A percentile compares a stretch with the other conserved stretches of the same genome.
Conservation (phyloP, 2,329 filamentous ascomycete species). For the Dissoconium aciculare region DNA sequence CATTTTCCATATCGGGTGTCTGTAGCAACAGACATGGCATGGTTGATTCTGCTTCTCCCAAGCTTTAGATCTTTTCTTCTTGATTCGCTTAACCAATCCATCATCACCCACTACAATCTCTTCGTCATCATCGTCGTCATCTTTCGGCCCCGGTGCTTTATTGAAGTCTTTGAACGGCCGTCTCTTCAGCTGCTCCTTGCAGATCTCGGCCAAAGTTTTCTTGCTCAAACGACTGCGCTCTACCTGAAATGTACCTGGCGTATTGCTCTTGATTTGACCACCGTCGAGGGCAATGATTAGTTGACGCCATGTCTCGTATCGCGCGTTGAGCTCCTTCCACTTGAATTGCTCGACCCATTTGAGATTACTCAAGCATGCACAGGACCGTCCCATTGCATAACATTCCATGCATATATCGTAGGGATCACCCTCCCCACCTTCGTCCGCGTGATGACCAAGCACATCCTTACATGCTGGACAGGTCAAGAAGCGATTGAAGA, state of each 20-base stretch:
- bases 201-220: slow-evolving; percentile 81
- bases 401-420: slow-evolving; percentile 98
- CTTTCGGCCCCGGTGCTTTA: slow-evolving; percentile 36
- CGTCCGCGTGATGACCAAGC: slow-evolving; percentile 40
- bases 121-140: slow-evolving; percentile 33
- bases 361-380: slow-evolving; percentile 69
- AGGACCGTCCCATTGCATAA: slow-evolving; percentile 92
- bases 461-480: slow-evolving; percentile 68
- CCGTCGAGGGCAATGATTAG: slow-evolving; percentile 62
- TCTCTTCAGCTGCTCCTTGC: slow-evolving; percentile 67
- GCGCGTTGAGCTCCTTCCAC: slow-evolving; percentile 61
- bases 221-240: slow-evolving; percentile 52
- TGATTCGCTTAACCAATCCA: slow-evolving; percentile 47
- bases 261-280: slow-evolving; percentile 48
- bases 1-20: slow-evolving; percentile 72
- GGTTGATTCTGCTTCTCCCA: slow-evolving; percentile 36
- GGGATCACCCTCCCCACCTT: slow-evolving; percentile 53
- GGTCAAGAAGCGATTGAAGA: slow-evolving; percentile 92
- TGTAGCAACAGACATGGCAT: slow-evolving; percentile 74
- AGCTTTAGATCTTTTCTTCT: slow-evolving; percentile 41
- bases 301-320: slow-evolving; percentile 70
- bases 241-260: slow-evolving; percentile 55
- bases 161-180: slow-evolving; percentile 74
- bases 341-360: slow-evolving; percentile 88
- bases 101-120: slow-evolving; percentile 49